phyloP scores from a whole-genome alignment of 805 yeast genomes.

The Yarrowia alimentaria region DNA sequence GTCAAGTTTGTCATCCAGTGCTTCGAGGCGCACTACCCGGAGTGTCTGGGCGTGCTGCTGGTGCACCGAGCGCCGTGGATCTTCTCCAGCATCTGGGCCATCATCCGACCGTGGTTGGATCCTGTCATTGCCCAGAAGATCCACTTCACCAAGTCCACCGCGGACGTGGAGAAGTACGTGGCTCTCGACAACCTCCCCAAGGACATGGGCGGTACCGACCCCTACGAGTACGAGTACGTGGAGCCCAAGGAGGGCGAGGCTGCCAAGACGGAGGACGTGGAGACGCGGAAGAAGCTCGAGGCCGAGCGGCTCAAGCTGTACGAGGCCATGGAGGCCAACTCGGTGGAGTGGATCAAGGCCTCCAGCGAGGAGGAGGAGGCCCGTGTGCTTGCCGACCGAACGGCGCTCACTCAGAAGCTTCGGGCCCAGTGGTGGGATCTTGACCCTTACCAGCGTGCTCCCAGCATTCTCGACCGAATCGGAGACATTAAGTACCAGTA shows the following conservation, averaged over 20 bases:
- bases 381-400: constrained; percentile 47
- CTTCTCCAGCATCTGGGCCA: constrained; percentile 82
- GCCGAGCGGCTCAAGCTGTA: constrained; percentile 56
- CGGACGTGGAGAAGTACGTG: constrained; percentile 58
- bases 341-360: constrained; percentile 66
- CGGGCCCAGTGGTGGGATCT: constrained; percentile 61
- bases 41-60: constrained; percentile 66
- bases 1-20: constrained; percentile 86
- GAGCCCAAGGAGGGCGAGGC: constrained; percentile 55
- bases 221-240: constrained; percentile 49
- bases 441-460: constrained; percentile 81
- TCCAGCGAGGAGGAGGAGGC: constrained; percentile 51
- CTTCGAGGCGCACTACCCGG: constrained; percentile 86
- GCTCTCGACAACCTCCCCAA: constrained; percentile 53
- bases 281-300: constrained; percentile 43
- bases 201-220: constrained; percentile 63
- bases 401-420: constrained; percentile 50
- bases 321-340: constrained; percentile 57
- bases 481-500: constrained; percentile 50
- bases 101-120: constrained; percentile 77
- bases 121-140: constrained; percentile 85
- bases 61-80: constrained; percentile 87
- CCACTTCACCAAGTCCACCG: constrained; percentile 60
- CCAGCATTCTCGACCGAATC: constrained; percentile 73
- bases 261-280: constrained; percentile 33